Conservation (phyloP, 2,329 filamentous ascomycete species). For the Dactylonectria estremocensis region DNA sequence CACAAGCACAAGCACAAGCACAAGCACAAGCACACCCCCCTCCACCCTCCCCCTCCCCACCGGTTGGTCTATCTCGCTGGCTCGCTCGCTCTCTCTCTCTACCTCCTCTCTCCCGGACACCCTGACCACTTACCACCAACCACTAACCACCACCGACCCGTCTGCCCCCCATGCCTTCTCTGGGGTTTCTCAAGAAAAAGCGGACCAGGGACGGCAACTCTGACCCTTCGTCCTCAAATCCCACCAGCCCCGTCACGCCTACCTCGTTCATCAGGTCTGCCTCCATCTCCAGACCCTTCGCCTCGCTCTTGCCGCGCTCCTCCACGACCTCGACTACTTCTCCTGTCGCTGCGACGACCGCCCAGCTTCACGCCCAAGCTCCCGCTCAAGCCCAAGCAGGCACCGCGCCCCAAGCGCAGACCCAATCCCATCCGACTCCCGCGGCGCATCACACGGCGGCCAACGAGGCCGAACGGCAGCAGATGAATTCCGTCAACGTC, state of each 20-base stretch:
- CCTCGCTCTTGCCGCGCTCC: conserved; percentile 53
- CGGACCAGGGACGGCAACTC: conserved; percentile 92
- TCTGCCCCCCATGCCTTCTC: conserved; percentile 82
- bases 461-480: conserved; percentile 43
- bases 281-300: conserved; percentile 64
- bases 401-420: conserved; percentile 48
- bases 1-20: background rate
- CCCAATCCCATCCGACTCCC: conserved; percentile 34
- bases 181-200: conserved; percentile 99
- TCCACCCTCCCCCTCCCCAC: conserved; percentile 37
- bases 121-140: background rate
- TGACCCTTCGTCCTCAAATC: conserved; percentile 77
- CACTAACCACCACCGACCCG: conserved; percentile 19
- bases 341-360: conserved; percentile 40
- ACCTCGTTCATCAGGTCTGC: conserved; percentile 64
- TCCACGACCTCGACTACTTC: conserved; percentile 52
- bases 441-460: conserved; percentile 40
- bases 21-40: conserved; percentile 25
- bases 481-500: conserved; percentile 50
- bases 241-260: conserved; percentile 75
- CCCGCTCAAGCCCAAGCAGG: conserved; percentile 35
- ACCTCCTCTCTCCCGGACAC: conserved; percentile 2
- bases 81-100: conserved; percentile 19
- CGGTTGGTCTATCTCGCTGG: conserved; percentile 12
- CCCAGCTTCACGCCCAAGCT: conserved; percentile 10